These are phyloP conservation scores for Salvia splendens DNA, from an alignment of 257 asterid species.

Conservation along the genomic window DNA sequence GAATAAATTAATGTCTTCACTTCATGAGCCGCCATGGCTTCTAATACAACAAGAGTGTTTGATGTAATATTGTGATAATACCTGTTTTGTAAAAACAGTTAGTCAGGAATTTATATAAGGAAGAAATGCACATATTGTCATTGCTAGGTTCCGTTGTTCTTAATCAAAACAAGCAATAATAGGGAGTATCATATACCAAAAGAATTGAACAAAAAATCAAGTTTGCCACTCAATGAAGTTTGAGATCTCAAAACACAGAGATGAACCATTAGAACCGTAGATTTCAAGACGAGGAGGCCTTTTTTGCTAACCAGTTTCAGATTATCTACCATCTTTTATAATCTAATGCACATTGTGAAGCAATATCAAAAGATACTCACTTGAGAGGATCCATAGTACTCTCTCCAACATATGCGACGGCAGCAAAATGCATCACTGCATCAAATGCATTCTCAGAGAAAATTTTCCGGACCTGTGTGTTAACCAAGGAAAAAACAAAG, in stretches of 20 bases:
- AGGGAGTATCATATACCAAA: not conserved
- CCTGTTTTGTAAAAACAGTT: slow-evolving; percentile 47
- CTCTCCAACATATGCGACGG: slow-evolving; percentile 97
- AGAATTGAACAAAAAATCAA: not conserved
- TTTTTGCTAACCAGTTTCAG: not conserved
- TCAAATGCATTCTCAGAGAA: slow-evolving; percentile 70
- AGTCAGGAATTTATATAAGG: not conserved
- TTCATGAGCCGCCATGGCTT: slow-evolving; percentile 73
- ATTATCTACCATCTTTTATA: not conserved
- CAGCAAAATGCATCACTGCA: slow-evolving; percentile 93
- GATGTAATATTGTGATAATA: slow-evolving; percentile 96
- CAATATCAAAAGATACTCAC: slow-evolving; percentile 44
- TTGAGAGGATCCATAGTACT: slow-evolving; percentile 86
- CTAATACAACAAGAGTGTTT: slow-evolving; percentile 74
- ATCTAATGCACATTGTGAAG: slow-evolving; percentile 16
- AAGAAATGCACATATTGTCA: not conserved
- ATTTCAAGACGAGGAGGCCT: not conserved
- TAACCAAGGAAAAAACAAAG: slow-evolving; percentile 28
- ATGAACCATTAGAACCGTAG: not conserved
- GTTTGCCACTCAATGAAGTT: slow-evolving; percentile 8
- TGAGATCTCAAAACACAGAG: not conserved
- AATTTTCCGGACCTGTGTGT: slow-evolving; percentile 63
- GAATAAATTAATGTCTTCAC: slow-evolving; percentile 79
- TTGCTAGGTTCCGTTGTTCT: slow-evolving; percentile 6
- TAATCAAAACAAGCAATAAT: not conserved